Conservation (phyloP, 116 monocot genomes). For the Phalaenopsis hybrid region DNA sequence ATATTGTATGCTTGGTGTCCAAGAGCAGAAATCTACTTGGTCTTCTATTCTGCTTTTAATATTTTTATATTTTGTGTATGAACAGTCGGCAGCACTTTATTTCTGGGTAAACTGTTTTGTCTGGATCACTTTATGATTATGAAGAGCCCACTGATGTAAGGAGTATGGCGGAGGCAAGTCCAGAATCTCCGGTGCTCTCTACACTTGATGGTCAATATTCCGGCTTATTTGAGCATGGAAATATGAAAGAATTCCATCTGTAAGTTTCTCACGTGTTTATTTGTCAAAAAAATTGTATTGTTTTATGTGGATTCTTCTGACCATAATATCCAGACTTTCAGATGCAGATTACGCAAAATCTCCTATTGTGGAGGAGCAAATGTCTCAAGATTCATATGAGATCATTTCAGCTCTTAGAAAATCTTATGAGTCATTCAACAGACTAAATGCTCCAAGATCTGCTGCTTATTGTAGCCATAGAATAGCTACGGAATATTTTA, state of each 20-base stretch:
- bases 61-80: neutral
- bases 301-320: slow-evolving; percentile 11
- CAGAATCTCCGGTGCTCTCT: slow-evolving; percentile 58
- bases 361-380: slow-evolving; percentile 57
- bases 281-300: slow-evolving; percentile 11
- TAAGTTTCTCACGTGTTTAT: slow-evolving; percentile 30
- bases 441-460: slow-evolving; percentile 60
- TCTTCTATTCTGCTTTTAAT: neutral
- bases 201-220: slow-evolving; percentile 63
- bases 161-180: slow-evolving; percentile 21
- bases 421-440: slow-evolving; percentile 73
- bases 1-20: neutral
- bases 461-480: slow-evolving; percentile 54
- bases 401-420: slow-evolving; percentile 73
- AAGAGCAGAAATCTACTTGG: neutral
- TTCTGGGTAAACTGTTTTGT: slow-evolving; percentile 54
- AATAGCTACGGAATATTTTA: slow-evolving; percentile 80
- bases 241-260: slow-evolving; percentile 46
- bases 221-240: slow-evolving; percentile 78
- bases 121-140: slow-evolving; percentile 33
- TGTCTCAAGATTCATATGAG: slow-evolving; percentile 81
- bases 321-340: slow-evolving; percentile 47
- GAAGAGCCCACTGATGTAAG: slow-evolving; percentile 17
- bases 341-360: slow-evolving; percentile 72
- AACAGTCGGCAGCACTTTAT: slow-evolving; percentile 58